A percentile compares a stretch with the other conserved stretches of the same genome.
Conservation (phyloP, 179 eudicot genomes). For the Heliamphora pulchella region DNA sequence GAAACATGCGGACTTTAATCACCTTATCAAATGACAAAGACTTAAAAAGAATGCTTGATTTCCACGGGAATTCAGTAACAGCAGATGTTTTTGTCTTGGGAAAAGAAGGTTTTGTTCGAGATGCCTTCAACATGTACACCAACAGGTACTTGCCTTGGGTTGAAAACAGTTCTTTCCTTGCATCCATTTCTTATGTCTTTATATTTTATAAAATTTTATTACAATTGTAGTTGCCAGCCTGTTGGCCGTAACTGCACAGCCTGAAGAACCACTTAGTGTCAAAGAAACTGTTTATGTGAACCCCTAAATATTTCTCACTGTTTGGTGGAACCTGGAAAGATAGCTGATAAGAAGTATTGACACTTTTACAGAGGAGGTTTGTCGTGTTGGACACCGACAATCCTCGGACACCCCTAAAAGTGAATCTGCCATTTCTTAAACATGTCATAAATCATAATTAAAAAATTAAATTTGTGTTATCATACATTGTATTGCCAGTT, state of each 20-base stretch:
- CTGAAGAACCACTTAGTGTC: background rate
- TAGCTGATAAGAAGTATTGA: no score
- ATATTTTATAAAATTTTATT: background rate
- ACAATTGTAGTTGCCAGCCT: background rate
- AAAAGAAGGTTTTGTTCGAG: slow-evolving; percentile 39
- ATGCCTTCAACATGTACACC: slow-evolving; percentile 17
- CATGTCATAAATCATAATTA: no score
- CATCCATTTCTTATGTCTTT: background rate
- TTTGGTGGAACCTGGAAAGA: background rate
- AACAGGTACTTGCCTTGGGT: slow-evolving; percentile 26
- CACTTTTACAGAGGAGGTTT: no score
- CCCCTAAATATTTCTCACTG: background rate
- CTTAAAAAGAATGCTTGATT: slow-evolving; percentile 51
- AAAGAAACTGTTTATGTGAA: background rate
- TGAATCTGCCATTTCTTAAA: no score
- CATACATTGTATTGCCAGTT: no score
- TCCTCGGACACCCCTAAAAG: no score
- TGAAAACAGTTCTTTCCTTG: background rate
- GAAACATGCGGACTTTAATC: slow-evolving; percentile 48
- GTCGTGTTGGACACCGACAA: no score
- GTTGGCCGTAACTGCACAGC: background rate
- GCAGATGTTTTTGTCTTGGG: slow-evolving; percentile 54
- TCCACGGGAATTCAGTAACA: slow-evolving; percentile 48
- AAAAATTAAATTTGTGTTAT: no score
- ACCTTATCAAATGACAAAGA: slow-evolving; percentile 51